Conservation (phyloP, 345 rosid genomes). For the Streptanthus diversifolius region DNA sequence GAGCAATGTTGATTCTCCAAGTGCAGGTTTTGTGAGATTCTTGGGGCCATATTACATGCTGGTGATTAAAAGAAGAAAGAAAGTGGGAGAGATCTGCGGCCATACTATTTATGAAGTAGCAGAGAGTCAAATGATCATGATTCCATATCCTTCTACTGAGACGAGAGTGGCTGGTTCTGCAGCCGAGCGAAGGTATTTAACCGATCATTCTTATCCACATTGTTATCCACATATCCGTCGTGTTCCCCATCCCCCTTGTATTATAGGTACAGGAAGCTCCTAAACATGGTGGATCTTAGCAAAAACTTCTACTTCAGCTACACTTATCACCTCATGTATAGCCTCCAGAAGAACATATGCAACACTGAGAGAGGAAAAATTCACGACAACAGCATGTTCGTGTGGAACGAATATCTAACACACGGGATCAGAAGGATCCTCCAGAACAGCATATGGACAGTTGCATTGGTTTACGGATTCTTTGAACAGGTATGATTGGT, state of each 20-base stretch:
- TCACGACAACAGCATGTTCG: constrained; percentile 68
- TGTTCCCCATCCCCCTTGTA: too few relatives aligned
- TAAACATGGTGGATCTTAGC: constrained; percentile 76
- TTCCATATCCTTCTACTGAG: constrained; percentile 53
- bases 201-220: background rate
- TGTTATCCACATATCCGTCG: too few relatives aligned
- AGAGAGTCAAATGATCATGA: constrained; percentile 59
- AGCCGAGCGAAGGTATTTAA: constrained; percentile 63
- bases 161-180: constrained; percentile 61
- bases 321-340: constrained; percentile 72
- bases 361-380: constrained; percentile 37
- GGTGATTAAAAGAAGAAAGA: constrained; percentile 71
- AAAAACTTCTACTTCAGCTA: constrained; percentile 98
- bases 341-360: constrained; percentile 73
- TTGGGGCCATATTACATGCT: constrained; percentile 91
- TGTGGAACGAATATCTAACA: constrained; percentile 88
- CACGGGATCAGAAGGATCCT: constrained; percentile 57
- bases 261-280: constrained; percentile 91
- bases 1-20: background rate
- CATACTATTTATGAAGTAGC: constrained; percentile 59
- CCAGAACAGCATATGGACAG: constrained; percentile 72
- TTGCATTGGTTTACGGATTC: constrained; percentile 86
- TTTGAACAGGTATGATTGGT: constrained; percentile 67
- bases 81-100: constrained; percentile 79
- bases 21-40: constrained; percentile 75